These are phyloP conservation scores for Madurella fahalii DNA, from an alignment of 2,329 filamentous ascomycete species.

Conservation along the genomic window DNA sequence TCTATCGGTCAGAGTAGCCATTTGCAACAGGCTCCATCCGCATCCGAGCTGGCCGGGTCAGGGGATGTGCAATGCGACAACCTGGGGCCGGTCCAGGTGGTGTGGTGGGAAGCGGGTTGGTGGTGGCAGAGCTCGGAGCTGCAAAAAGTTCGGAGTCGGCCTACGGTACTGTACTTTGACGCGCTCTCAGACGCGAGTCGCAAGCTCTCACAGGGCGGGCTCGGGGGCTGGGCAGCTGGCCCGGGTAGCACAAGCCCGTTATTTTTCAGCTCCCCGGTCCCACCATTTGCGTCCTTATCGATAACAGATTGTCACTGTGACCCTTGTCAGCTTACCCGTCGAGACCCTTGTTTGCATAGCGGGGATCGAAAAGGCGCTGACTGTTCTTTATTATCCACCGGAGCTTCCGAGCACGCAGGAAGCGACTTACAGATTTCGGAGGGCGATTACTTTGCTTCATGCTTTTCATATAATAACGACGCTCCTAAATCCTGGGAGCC, in stretches of 20 bases:
- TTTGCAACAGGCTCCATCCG: constrained; percentile 53
- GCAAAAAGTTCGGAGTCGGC: not conserved
- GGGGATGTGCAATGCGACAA: constrained; percentile 9
- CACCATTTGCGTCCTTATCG: not conserved
- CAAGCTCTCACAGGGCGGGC: not conserved
- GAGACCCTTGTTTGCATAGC: not conserved
- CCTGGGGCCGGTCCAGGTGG: constrained; percentile 4
- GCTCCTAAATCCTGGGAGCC: no score
- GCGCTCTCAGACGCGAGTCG: not conserved
- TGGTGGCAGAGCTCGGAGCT: constrained; percentile 3
- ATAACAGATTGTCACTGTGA: not conserved
- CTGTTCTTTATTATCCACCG: no score
- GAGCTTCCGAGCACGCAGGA: no score
- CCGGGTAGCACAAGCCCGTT: not conserved
- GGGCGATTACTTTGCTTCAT: not conserved
- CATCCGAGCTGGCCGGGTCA: constrained; percentile 9
- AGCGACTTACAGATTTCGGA: no score
- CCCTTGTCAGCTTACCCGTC: not conserved
- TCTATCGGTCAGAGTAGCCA: constrained; percentile 66
- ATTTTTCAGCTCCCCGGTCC: not conserved
- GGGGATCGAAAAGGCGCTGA: no score
- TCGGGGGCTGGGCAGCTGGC: not conserved
- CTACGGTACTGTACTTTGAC: not conserved
- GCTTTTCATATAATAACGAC: not conserved
- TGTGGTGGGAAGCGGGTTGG: constrained; percentile 1